phyloP scores from a whole-genome alignment of 176 grass and related monocot genomes.

The Tillandsia leiboldiana region DNA sequence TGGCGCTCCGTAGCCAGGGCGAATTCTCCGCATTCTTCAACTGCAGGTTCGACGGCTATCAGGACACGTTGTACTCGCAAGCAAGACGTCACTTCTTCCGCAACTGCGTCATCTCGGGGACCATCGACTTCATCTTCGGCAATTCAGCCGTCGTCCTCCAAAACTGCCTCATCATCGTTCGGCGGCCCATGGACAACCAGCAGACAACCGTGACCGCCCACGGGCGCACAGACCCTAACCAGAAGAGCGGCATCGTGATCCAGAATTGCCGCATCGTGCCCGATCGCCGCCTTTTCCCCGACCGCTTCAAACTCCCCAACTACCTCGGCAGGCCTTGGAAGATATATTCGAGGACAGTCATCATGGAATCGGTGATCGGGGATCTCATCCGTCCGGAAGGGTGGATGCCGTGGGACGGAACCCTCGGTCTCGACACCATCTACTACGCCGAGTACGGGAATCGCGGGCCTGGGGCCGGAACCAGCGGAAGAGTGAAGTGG shows the following conservation, averaged over 20 bases:
- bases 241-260: conserved; percentile 64
- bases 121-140: conserved; percentile 86
- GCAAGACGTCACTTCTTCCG: conserved; percentile 66
- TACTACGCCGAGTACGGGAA: conserved; percentile 86
- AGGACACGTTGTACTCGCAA: conserved; percentile 85
- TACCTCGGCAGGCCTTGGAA: conserved; percentile 92
- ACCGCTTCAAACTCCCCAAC: conserved; percentile 29
- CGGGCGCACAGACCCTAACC: conserved; percentile 52
- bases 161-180: conserved; percentile 77
- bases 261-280: conserved; percentile 69
- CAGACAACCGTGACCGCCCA: conserved; percentile 62
- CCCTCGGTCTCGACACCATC: conserved; percentile 45
- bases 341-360: conserved; percentile 46
- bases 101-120: conserved; percentile 65
- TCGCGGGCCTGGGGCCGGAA: conserved; percentile 59
- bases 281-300: conserved; percentile 44
- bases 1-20: conserved; percentile 57
- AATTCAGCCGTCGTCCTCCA: conserved; percentile 63
- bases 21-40: conserved; percentile 70
- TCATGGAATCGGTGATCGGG: conserved; percentile 70
- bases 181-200: conserved; percentile 59
- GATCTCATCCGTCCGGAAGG: conserved; percentile 68
- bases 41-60: conserved; percentile 73
- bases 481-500: conserved; percentile 57
- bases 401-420: conserved; percentile 52